Conservation (phyloP, 306 rosid genomes). For the Cicer bijugum region DNA sequence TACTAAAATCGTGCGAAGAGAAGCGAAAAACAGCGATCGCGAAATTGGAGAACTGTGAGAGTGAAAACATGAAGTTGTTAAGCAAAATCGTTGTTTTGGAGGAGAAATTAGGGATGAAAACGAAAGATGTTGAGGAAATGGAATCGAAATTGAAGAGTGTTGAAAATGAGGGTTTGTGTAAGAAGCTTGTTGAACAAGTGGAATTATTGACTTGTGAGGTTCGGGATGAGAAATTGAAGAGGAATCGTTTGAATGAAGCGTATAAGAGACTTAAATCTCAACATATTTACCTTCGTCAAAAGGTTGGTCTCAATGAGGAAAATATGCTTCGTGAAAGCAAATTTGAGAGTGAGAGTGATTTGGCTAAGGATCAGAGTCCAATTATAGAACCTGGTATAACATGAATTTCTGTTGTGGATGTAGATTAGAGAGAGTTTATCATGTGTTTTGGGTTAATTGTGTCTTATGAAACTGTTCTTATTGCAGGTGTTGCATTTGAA, state of each 20-base stretch:
- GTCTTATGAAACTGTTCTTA: background rate
- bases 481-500: slow-evolving; percentile 42
- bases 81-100: slow-evolving; percentile 51
- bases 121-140: slow-evolving; percentile 53
- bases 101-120: slow-evolving; percentile 45
- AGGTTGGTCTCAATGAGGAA: slow-evolving; percentile 64
- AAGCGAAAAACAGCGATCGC: slow-evolving; percentile 43
- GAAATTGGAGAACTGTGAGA: slow-evolving; percentile 46
- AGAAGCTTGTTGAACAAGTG: slow-evolving; percentile 47
- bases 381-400: slow-evolving; percentile 52
- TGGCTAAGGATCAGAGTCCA: slow-evolving; percentile 46
- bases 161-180: slow-evolving; percentile 48
- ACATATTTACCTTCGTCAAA: slow-evolving; percentile 58
- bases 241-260: slow-evolving; percentile 44
- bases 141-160: slow-evolving; percentile 50
- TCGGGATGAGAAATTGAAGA: slow-evolving; percentile 59
- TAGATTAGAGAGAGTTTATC: background rate
- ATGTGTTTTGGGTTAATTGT: background rate
- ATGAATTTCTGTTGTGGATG: background rate
- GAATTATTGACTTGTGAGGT: slow-evolving; percentile 52
- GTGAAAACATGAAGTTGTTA: slow-evolving; percentile 51
- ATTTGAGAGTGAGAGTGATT: slow-evolving; percentile 50
- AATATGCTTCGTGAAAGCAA: slow-evolving; percentile 54
- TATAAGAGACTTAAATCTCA: slow-evolving; percentile 80
- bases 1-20: slow-evolving; percentile 54